These are phyloP conservation scores for Metschnikowia baotianmanensis DNA, from an alignment of 805 yeast genomes.

Conservation along the genomic window DNA sequence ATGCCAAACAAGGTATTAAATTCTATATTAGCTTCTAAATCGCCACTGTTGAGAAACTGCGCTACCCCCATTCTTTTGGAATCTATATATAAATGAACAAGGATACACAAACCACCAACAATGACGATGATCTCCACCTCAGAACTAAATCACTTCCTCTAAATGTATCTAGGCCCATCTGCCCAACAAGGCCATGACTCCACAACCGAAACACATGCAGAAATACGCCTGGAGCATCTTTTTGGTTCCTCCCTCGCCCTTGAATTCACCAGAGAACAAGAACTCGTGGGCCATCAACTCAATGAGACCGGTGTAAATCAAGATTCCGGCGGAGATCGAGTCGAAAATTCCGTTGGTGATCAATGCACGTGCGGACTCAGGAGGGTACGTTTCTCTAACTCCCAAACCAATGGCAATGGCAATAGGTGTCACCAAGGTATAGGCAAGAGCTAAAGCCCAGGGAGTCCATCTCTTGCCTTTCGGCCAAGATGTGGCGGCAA, in stretches of 20 bases:
- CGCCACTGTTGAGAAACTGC: too few species aligned
- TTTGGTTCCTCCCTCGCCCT: constrained; percentile 20
- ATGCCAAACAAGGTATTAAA: too few species aligned
- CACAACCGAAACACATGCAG: constrained; percentile 27
- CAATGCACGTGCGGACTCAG: constrained; percentile 32
- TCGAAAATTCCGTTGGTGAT: constrained; percentile 35
- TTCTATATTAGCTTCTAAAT: too few species aligned
- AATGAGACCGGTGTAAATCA: constrained; percentile 35
- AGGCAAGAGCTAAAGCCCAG: constrained; percentile 32
- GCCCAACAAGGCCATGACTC: constrained; percentile 34
- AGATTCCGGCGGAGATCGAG: constrained; percentile 35
- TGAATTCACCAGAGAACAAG: constrained; percentile 31
- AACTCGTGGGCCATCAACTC: constrained; percentile 42
- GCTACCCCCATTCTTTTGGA: too few species aligned
- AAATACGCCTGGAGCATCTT: constrained; percentile 25
- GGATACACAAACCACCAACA: too few species aligned
- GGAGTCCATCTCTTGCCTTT: constrained; percentile 46
- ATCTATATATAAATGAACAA: too few species aligned
- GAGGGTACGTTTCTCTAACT: constrained; percentile 32
- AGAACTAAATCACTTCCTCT: too few species aligned
- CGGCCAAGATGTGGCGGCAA: constrained; percentile 61
- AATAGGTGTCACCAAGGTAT: constrained; percentile 32
- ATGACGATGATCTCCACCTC: too few species aligned
- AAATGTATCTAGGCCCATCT: constrained; percentile 34
- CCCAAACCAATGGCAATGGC: constrained; percentile 39